These are phyloP conservation scores for Mariannaea elegans DNA, from an alignment of 2,329 filamentous ascomycete genomes.

Conservation along the genomic window DNA sequence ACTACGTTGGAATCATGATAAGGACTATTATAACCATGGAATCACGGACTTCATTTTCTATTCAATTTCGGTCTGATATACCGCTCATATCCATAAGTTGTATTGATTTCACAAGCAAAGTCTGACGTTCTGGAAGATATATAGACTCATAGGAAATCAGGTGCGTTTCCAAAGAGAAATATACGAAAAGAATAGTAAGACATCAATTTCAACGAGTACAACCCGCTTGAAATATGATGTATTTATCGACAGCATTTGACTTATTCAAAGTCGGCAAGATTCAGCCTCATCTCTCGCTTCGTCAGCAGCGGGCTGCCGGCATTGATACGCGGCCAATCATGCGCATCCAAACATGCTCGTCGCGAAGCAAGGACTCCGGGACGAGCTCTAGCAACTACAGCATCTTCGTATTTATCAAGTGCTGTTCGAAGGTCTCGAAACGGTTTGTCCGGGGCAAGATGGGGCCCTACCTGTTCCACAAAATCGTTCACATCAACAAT, in stretches of 20 bases:
- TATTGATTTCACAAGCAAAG: too few relatives aligned
- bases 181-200: too few relatives aligned
- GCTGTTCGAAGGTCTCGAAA: slow-evolving; percentile 33
- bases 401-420: slow-evolving; percentile 54
- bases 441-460: not conserved
- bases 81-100: too few relatives aligned
- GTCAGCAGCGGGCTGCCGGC: slow-evolving; percentile 49
- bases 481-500: slow-evolving; percentile 61
- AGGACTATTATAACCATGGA: too few relatives aligned
- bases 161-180: too few relatives aligned
- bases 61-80: too few relatives aligned
- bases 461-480: slow-evolving; percentile 43
- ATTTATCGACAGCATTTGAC: not conserved
- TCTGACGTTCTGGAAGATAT: too few relatives aligned
- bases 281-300: slow-evolving; percentile 39
- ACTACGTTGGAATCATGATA: too few relatives aligned
- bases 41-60: too few relatives aligned
- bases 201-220: too few relatives aligned
- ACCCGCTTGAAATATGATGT: too few relatives aligned
- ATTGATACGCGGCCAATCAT: slow-evolving; percentile 56
- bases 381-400: slow-evolving; percentile 52
- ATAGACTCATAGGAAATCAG: too few relatives aligned
- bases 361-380: slow-evolving; percentile 60
- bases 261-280: not conserved
- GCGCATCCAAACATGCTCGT: slow-evolving; percentile 63